Evolutionary conservation across 192 early-diverging fungal genomes (phyloP).

Genomic region (Linnemannia exigua): DNA sequence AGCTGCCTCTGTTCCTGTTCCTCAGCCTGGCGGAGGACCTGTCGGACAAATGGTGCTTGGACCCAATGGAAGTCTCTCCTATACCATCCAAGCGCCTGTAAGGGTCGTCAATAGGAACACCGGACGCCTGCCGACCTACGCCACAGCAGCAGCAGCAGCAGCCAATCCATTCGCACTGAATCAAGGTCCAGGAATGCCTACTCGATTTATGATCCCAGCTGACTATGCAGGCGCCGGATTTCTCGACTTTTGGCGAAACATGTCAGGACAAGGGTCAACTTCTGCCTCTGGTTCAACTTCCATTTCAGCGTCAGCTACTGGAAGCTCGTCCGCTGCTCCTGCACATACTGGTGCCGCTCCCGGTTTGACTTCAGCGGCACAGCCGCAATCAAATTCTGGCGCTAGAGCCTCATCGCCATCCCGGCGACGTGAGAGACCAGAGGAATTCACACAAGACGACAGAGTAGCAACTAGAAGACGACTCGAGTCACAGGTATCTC

Average conservation of each 20-base stretch:
- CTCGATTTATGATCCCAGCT: conserved; percentile 27
- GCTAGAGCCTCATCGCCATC: not conserved
- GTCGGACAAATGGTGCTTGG: conserved; percentile 33
- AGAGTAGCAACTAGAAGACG: conserved; percentile 30
- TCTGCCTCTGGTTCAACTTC: not conserved
- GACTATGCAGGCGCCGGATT: conserved; percentile 25
- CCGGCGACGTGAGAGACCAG: conserved; percentile 39
- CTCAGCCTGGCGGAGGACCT: conserved; percentile 14
- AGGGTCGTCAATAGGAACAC: not conserved
- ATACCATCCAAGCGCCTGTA: conserved; percentile 12
- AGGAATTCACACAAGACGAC: conserved; percentile 24
- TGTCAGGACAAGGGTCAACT: conserved; percentile 17
- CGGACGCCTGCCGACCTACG: conserved; percentile 1
- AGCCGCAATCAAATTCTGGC: not conserved
- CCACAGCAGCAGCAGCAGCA: conserved; percentile 14
- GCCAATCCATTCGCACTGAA: conserved; percentile 17
- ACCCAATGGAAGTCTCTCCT: conserved; percentile 35
- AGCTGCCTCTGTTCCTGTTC: not conserved
- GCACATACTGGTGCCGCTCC: not conserved
- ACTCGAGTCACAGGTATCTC: not conserved
- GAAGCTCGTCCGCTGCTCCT: not conserved
- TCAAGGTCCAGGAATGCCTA: not conserved
- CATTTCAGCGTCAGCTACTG: not conserved
- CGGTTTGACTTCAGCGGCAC: not conserved
- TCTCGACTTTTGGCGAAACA: conserved; percentile 28